A percentile compares a stretch with the other conserved stretches of the same genome.
Conservation (phyloP, 805 yeast species). For the Kluyveromyces aestuarii region DNA sequence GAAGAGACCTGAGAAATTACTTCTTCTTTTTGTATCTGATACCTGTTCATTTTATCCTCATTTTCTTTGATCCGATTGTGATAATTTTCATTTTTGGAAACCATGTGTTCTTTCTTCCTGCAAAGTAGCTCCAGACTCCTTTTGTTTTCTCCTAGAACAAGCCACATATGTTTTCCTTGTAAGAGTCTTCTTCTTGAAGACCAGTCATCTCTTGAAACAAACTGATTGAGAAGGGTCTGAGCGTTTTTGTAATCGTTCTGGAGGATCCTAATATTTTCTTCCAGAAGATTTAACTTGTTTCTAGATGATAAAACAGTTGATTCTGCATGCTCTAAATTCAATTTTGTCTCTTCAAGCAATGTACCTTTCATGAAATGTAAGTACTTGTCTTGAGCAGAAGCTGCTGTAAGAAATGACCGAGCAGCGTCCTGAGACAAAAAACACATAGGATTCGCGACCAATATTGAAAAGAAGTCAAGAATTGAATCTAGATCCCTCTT, state of each 20-base stretch:
- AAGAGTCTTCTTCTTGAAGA: constrained; percentile 31
- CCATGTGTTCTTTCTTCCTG: constrained; percentile 8
- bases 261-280: constrained; percentile 31
- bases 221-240: constrained; percentile 30
- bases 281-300: constrained; percentile 32
- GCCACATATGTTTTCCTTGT: constrained; percentile 43
- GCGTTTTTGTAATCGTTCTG: constrained; percentile 37
- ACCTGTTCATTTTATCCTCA: constrained; percentile 22
- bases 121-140: constrained; percentile 12
- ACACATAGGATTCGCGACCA: constrained; percentile 85
- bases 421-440: constrained; percentile 93
- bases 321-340: constrained; percentile 38
- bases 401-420: constrained; percentile 72
- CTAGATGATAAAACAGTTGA: constrained; percentile 30
- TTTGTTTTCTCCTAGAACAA: constrained; percentile 27
- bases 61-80: constrained; percentile 13
- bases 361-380: constrained; percentile 75
- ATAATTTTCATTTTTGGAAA: constrained; percentile 13
- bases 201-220: constrained; percentile 34
- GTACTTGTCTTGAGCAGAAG: constrained; percentile 65
- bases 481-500: constrained; percentile 60
- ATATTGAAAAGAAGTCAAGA: constrained; percentile 60
- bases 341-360: constrained; percentile 54
- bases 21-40: constrained; percentile 12
- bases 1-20: constrained; percentile 11